Conservation (phyloP, 2,329 filamentous ascomycete species). For the Scedosporium minutisporum region DNA sequence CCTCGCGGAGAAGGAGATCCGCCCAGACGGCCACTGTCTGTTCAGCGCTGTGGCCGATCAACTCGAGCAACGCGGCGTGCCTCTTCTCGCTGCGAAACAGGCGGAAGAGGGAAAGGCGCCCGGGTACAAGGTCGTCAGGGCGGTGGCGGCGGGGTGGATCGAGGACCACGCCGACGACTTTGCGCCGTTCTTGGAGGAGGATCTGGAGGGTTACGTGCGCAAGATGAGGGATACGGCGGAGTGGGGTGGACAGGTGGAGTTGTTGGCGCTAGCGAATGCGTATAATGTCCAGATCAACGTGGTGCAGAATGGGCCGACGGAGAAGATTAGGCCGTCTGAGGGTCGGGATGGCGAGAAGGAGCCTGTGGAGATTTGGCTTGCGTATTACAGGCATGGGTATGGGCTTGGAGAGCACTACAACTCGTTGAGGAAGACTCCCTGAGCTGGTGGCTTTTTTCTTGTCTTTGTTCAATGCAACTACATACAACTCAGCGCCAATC, state of each 20-base stretch:
- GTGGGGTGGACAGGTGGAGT: slow-evolving; percentile 91
- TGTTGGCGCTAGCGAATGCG: slow-evolving; percentile 71
- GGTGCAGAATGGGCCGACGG: slow-evolving; percentile 72
- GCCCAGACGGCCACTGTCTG: slow-evolving; percentile 87
- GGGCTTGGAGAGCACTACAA: slow-evolving; percentile 97
- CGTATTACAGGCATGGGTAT: slow-evolving; percentile 90
- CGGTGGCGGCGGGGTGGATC: slow-evolving; percentile 71
- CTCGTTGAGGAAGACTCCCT: slow-evolving; percentile 42
- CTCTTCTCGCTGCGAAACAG: slow-evolving; percentile 20
- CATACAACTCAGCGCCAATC: background rate
- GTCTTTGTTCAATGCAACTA: background rate
- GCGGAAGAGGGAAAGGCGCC: slow-evolving; percentile 11
- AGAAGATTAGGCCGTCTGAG: slow-evolving; percentile 55
- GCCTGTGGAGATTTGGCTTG: slow-evolving; percentile 69
- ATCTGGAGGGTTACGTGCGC: slow-evolving; percentile 59
- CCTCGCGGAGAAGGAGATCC: slow-evolving; percentile 68
- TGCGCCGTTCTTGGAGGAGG: slow-evolving; percentile 76
- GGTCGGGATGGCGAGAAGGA: slow-evolving; percentile 28
- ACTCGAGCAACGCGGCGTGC: slow-evolving; percentile 44
- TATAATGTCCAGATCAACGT: slow-evolving; percentile 78
- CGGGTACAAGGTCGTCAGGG: slow-evolving; percentile 58
- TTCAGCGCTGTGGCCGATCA: slow-evolving; percentile 90
- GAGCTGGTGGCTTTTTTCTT: background rate
- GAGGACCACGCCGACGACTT: slow-evolving; percentile 67
- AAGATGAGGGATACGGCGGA: slow-evolving; percentile 82